Conservation (phyloP, 768 basidiomycete species). For the Sarcomyxa edulis region DNA sequence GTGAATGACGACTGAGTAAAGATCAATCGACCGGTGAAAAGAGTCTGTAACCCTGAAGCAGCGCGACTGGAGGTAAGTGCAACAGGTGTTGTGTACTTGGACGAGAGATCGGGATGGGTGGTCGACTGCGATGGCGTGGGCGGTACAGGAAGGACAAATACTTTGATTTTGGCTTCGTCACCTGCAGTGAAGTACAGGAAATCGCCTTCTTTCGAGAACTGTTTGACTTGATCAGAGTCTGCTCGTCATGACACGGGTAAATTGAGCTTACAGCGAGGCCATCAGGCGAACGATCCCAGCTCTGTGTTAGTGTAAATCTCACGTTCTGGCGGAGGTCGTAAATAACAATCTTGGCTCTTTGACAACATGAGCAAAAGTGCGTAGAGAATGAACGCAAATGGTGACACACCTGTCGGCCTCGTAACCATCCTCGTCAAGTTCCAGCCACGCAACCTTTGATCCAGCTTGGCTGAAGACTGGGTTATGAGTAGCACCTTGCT, state of each 20-base stretch:
- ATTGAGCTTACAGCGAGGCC: slow-evolving; percentile 46
- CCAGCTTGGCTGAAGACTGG: slow-evolving; percentile 66
- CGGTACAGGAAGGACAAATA: slow-evolving; percentile 66
- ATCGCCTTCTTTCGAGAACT: slow-evolving; percentile 74
- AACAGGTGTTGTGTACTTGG: slow-evolving; percentile 47
- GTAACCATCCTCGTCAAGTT: slow-evolving; percentile 83
- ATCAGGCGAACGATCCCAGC: slow-evolving; percentile 82
- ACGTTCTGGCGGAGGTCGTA: slow-evolving; percentile 68
- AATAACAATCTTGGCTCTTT: slow-evolving; percentile 70
- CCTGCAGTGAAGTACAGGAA: slow-evolving; percentile 73
- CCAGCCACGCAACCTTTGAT: slow-evolving; percentile 79
- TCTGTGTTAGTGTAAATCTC: slow-evolving; percentile 68
- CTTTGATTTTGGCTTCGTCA: slow-evolving; percentile 72
- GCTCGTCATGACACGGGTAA: neutral
- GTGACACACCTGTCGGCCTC: slow-evolving; percentile 70
- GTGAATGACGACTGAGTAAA: slow-evolving; percentile 72
- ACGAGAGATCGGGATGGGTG: slow-evolving; percentile 40
- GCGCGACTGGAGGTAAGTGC: slow-evolving; percentile 54
- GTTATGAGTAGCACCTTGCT: slow-evolving; percentile 77
- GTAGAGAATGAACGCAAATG: neutral
- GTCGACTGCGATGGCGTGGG: slow-evolving; percentile 52
- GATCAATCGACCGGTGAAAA: slow-evolving; percentile 57
- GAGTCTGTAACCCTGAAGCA: slow-evolving; percentile 56
- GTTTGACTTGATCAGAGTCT: slow-evolving; percentile 2
- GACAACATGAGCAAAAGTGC: slow-evolving; percentile 1